Conservation (phyloP, 2,329 filamentous ascomycete species). For the Colletotrichum navitas region DNA sequence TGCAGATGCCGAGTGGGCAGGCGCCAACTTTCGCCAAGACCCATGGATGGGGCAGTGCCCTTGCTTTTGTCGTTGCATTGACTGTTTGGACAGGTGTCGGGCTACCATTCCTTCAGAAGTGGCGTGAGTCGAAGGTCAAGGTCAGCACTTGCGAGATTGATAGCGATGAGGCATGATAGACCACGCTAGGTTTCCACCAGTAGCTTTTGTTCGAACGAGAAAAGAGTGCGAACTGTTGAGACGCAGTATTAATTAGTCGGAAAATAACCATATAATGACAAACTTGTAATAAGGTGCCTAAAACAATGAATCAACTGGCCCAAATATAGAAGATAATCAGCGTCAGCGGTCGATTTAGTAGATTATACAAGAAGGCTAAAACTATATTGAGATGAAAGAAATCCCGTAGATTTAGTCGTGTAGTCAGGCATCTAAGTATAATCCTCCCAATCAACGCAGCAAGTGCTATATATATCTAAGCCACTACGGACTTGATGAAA, state of each 20-base stretch:
- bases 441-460: not conserved
- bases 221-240: not conserved
- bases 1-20: constrained; percentile 53
- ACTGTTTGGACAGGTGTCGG: constrained; percentile 52
- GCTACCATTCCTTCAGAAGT: constrained; percentile 46
- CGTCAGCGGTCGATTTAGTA: not conserved
- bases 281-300: too few species aligned
- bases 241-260: not conserved
- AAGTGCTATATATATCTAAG: not conserved
- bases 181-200: not conserved
- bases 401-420: constrained; percentile 19
- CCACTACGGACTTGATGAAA: constrained; percentile 32
- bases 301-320: not conserved
- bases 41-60: constrained; percentile 52
- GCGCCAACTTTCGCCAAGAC: constrained; percentile 52
- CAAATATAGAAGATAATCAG: not conserved
- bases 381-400: constrained; percentile 22
- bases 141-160: constrained; percentile 30
- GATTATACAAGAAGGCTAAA: not conserved
- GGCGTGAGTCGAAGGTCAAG: constrained; percentile 40
- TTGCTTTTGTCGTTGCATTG: constrained; percentile 50
- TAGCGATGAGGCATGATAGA: constrained; percentile 22
- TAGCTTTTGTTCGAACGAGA: not conserved
- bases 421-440: not conserved
- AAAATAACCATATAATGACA: not conserved